Percentiles rank a stretch among this genome's conserved stretches.
Evolutionary conservation across 768 basidiomycete species (phyloP).

Genomic region (Hortiboletus flavorubellus): DNA sequence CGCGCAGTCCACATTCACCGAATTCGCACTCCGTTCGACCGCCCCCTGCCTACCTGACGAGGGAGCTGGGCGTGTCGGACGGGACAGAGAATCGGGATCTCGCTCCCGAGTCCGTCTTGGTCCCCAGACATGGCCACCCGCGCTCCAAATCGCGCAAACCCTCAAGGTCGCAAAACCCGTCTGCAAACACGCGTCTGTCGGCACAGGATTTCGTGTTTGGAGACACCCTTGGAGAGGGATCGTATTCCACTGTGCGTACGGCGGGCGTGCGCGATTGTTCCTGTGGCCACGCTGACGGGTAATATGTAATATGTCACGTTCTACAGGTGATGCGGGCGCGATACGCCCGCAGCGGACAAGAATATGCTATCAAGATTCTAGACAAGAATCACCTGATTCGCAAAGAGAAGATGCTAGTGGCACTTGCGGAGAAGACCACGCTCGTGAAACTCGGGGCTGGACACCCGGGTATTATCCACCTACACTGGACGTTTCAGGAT

Average conservation of each 20-base stretch:
- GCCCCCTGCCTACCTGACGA: slow-evolving; percentile 57
- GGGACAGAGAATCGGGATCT: slow-evolving; percentile 18
- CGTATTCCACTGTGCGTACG: slow-evolving; percentile 70
- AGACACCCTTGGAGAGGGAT: slow-evolving; percentile 73
- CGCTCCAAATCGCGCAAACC: slow-evolving; percentile 40
- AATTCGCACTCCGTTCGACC: slow-evolving; percentile 32
- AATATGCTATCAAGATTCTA: slow-evolving; percentile 77
- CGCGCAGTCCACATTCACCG: slow-evolving; percentile 48
- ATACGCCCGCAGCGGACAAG: slow-evolving; percentile 51
- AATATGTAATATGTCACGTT: slow-evolving; percentile 9
- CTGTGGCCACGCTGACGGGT: slow-evolving; percentile 9
- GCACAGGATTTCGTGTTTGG: slow-evolving; percentile 72
- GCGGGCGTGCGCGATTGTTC: background rate
- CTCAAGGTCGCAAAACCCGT: slow-evolving; percentile 43
- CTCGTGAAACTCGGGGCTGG: slow-evolving; percentile 60
- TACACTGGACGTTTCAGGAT: slow-evolving; percentile 87
- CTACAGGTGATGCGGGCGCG: slow-evolving; percentile 56
- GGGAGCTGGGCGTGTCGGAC: slow-evolving; percentile 47
- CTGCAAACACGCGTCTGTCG: slow-evolving; percentile 42
- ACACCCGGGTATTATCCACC: slow-evolving; percentile 78
- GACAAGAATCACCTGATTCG: slow-evolving; percentile 81
- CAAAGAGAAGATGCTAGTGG: slow-evolving; percentile 74
- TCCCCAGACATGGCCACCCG: slow-evolving; percentile 19
- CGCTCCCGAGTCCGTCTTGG: slow-evolving; percentile 7
- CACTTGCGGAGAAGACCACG: slow-evolving; percentile 77